These are phyloP conservation scores for Botryosphaeria dothidea DNA, from an alignment of 2,329 filamentous ascomycete genomes.

Conservation along the genomic window DNA sequence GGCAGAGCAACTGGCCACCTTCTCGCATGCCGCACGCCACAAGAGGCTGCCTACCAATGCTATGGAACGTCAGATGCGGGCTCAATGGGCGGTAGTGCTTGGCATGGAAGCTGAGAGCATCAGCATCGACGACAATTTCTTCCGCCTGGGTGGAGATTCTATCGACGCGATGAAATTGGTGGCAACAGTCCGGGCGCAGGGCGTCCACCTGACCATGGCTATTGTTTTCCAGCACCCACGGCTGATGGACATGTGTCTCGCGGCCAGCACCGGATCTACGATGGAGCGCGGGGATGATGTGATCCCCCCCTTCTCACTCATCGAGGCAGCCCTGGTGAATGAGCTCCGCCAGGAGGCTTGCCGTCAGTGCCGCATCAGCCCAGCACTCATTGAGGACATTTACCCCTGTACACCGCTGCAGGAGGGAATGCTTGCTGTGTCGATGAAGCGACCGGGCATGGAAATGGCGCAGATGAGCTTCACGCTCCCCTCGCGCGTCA, in stretches of 20 bases:
- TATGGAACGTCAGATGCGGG: neutral
- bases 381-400: constrained; percentile 46
- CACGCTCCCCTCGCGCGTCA: constrained; percentile 25
- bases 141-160: neutral
- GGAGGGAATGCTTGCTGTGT: constrained; percentile 56
- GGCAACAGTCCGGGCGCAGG: no score
- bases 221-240: neutral
- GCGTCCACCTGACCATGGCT: neutral
- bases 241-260: neutral
- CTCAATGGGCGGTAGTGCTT: neutral
- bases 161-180: neutral
- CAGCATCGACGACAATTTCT: neutral
- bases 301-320: neutral
- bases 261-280: neutral
- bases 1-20: constrained; percentile 20
- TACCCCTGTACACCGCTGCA: constrained; percentile 59
- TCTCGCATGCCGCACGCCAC: no score
- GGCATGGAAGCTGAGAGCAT: neutral
- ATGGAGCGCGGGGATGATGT: neutral
- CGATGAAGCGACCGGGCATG: constrained; percentile 51
- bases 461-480: constrained; percentile 46
- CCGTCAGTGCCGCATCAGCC: constrained; percentile 13
- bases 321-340: neutral
- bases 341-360: neutral
- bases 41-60: neutral